phyloP scores from a whole-genome alignment of 495 filamentous ascomycete species.

The Hypoxylon cercidicola region DNA sequence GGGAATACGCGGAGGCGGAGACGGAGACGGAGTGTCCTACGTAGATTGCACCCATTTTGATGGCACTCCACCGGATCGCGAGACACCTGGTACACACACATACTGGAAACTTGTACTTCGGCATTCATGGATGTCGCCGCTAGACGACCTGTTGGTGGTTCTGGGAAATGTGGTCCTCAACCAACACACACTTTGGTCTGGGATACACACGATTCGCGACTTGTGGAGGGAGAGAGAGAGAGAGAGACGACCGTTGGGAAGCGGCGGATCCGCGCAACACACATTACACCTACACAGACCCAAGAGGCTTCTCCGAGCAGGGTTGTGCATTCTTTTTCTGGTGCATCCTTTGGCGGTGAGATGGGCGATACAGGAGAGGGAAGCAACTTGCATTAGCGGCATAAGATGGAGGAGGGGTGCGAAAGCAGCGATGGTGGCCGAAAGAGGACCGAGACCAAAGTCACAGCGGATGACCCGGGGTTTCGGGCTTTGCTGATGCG shows the following conservation, averaged over 20 bases:
- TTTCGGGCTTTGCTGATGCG: slow-evolving; percentile 21
- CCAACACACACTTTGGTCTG: too few relatives aligned
- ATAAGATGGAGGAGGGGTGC: background rate
- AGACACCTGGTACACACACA: slow-evolving; percentile 13
- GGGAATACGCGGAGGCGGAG: background rate
- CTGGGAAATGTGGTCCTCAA: too few relatives aligned
- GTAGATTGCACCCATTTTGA: background rate
- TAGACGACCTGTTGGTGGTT: background rate
- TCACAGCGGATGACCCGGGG: slow-evolving; percentile 25
- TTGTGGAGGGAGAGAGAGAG: background rate
- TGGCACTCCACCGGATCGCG: background rate
- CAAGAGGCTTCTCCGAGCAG: slow-evolving; percentile 39
- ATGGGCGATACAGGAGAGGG: background rate
- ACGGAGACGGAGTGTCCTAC: background rate
- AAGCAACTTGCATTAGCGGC: background rate
- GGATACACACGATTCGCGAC: background rate
- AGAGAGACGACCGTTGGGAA: background rate
- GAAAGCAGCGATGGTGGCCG: slow-evolving; percentile 1
- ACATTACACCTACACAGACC: background rate
- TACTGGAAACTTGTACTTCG: too few relatives aligned
- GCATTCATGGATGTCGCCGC: too few relatives aligned
- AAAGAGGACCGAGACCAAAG: background rate
- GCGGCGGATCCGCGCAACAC: slow-evolving; percentile 1
- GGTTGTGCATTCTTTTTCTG: slow-evolving; percentile 25
- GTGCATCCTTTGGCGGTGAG: slow-evolving; percentile 2